These are phyloP conservation scores for Artemisia princeps DNA, from an alignment of 140 eudicot genomes.

Conservation along the genomic window DNA sequence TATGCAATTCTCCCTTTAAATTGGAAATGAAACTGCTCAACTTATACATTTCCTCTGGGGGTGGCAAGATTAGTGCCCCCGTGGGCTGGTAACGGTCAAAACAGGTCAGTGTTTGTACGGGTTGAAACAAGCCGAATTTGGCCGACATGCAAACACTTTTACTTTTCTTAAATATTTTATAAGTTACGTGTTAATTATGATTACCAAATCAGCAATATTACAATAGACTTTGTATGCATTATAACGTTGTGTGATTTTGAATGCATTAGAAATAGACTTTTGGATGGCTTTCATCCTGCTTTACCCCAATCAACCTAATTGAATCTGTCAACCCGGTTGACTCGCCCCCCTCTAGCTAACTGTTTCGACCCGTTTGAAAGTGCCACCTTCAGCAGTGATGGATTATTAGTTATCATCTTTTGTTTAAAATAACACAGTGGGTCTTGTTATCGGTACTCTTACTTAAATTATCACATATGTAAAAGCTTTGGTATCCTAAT, in stretches of 20 bases:
- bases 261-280: no score
- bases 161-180: no score
- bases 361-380: no score
- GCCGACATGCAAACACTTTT: neutral
- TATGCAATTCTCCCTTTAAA: no score
- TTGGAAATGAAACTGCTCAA: neutral
- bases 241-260: no score
- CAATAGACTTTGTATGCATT: neutral
- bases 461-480: slow-evolving; percentile 5
- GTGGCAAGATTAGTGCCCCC: no score
- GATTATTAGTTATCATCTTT: neutral
- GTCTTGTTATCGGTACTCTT: neutral
- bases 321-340: no score
- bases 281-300: no score
- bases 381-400: neutral
- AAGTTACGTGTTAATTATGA: neutral
- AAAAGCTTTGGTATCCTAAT: slow-evolving; percentile 12
- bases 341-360: no score
- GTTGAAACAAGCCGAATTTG: neutral
- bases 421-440: neutral
- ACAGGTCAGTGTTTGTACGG: neutral
- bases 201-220: neutral
- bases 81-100: neutral
- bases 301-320: no score
- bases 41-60: neutral